Evolutionary conservation across 2,329 filamentous ascomycete genomes (phyloP).

Genomic region (Clarireedia hainanense): DNA sequence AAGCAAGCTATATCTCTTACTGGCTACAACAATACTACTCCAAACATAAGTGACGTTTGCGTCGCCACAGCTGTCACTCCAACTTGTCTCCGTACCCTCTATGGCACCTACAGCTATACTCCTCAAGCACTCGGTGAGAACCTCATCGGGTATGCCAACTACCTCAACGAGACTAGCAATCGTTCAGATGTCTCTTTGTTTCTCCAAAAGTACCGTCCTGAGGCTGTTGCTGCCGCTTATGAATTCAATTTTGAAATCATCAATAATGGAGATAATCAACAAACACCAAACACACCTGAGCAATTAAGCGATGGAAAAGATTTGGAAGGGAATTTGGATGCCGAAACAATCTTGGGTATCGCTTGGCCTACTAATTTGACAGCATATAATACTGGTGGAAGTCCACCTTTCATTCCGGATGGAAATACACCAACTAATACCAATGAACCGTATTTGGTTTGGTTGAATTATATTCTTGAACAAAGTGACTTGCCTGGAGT

Average conservation of each 20-base stretch:
- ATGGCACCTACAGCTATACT: slow-evolving; percentile 17
- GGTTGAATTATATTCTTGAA: slow-evolving; percentile 42
- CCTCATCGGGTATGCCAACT: slow-evolving; percentile 21
- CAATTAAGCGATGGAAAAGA: slow-evolving; percentile 9
- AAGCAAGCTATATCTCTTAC: background rate
- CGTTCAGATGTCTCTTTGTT: slow-evolving; percentile 17
- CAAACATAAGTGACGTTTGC: slow-evolving; percentile 50
- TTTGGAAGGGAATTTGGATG: slow-evolving; percentile 49
- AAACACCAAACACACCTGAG: slow-evolving; percentile 3
- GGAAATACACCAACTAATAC: slow-evolving; percentile 23
- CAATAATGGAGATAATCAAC: slow-evolving; percentile 5
- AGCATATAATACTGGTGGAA: slow-evolving; percentile 48
- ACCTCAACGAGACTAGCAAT: slow-evolving; percentile 18
- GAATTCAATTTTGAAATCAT: slow-evolving; percentile 10
- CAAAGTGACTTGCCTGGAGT: background rate
- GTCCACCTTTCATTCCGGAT: slow-evolving; percentile 44
- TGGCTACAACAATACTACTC: background rate
- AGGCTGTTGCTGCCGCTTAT: slow-evolving; percentile 13
- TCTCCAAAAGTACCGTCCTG: slow-evolving; percentile 13
- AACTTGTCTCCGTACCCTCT: slow-evolving; percentile 20
- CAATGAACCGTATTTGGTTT: slow-evolving; percentile 52
- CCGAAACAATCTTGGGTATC: slow-evolving; percentile 46
- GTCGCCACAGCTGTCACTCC: slow-evolving; percentile 33
- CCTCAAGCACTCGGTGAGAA: slow-evolving; percentile 15
- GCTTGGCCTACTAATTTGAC: slow-evolving; percentile 44